These are phyloP conservation scores for Quercus agrifolia DNA, from an alignment of 306 rosid genomes.

Conservation along the genomic window DNA sequence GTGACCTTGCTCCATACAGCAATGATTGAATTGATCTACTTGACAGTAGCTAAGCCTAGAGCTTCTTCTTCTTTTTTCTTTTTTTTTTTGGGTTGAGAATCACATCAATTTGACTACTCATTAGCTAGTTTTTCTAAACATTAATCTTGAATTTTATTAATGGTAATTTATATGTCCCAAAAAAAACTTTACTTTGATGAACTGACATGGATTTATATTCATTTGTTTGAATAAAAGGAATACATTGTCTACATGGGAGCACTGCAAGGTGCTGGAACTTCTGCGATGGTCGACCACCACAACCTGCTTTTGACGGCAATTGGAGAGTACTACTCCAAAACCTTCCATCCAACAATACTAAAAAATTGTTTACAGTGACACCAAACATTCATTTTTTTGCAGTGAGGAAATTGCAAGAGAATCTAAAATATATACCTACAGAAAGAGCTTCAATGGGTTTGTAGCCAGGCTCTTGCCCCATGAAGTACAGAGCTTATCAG, in stretches of 20 bases:
- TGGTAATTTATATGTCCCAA: not conserved
- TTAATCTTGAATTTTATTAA: not conserved
- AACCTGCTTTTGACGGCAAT: constrained; percentile 43
- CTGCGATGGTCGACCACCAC: constrained; percentile 44
- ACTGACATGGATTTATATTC: not conserved
- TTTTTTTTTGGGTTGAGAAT: no score
- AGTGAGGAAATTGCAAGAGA: constrained; percentile 54
- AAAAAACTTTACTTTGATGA: not conserved
- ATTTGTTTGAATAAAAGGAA: constrained; percentile 40
- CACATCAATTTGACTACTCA: no score
- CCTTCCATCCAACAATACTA: not conserved
- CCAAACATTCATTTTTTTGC: not conserved
- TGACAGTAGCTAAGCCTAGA: not conserved
- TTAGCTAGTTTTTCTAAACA: no score
- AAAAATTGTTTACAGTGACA: not conserved
- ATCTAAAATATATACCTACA: constrained; percentile 64
- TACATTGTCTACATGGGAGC: constrained; percentile 86
- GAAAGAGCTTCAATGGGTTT: constrained; percentile 80
- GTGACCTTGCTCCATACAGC: no score
- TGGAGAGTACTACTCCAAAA: constrained; percentile 59
- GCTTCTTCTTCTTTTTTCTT: no score
- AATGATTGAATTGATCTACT: not conserved
- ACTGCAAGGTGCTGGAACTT: constrained; percentile 23
- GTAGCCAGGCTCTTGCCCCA: constrained; percentile 74
- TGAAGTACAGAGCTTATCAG: constrained; percentile 56